Evolutionary conservation across 306 rosid genomes (phyloP).

Genomic region (Mimosa bimucronata): DNA sequence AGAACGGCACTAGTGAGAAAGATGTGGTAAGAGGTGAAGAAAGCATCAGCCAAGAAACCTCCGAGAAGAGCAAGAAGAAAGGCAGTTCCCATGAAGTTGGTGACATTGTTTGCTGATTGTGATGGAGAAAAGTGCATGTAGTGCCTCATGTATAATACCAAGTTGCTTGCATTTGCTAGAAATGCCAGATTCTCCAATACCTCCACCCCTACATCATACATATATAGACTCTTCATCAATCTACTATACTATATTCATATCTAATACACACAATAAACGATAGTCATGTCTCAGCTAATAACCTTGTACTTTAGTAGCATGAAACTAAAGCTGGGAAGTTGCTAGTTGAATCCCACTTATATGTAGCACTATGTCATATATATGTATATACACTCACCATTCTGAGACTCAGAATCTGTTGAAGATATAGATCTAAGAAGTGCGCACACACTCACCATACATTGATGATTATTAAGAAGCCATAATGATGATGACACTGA

Average conservation of each 20-base stretch:
- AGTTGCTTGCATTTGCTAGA: conserved; percentile 91
- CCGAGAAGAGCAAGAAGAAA: conserved; percentile 96
- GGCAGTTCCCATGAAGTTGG: conserved; percentile 95
- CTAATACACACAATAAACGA: no score
- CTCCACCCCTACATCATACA: conserved; percentile 66
- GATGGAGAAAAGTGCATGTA: conserved; percentile 88
- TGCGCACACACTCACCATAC: no score
- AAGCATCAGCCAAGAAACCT: conserved; percentile 87
- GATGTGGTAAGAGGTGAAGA: conserved; percentile 80
- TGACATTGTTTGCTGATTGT: conserved; percentile 84
- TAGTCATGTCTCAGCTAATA: no score
- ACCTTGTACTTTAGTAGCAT: no score
- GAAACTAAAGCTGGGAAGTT: no score
- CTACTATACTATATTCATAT: neutral
- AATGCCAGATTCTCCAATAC: conserved; percentile 87
- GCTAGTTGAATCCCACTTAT: no score
- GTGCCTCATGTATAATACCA: conserved; percentile 65
- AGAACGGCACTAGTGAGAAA: conserved; percentile 81
- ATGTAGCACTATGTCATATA: no score
- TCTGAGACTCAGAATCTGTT: no score
- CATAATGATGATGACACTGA: neutral
- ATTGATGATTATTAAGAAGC: neutral
- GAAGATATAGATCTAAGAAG: neutral
- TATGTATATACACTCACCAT: no score
- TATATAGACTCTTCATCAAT: neutral